Evolutionary conservation across 345 rosid species (phyloP).

Genomic region (Pseudoturritis turrita): DNA sequence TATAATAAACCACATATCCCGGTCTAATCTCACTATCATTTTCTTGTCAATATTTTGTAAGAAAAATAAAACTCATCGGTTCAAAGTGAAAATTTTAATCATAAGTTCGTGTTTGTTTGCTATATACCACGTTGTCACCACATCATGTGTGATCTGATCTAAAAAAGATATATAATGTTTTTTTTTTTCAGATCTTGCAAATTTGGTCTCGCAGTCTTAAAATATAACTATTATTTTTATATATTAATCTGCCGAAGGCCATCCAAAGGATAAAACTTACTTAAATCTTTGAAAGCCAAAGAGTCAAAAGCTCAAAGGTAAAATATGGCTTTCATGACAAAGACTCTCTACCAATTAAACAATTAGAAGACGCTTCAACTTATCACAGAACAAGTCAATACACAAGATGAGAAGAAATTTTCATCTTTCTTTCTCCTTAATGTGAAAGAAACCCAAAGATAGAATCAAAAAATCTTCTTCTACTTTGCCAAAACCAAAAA

Average conservation of each 20-base stretch:
- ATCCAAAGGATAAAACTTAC: constrained; percentile 8
- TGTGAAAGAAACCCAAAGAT: neutral
- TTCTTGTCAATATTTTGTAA: neutral
- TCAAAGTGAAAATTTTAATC: neutral
- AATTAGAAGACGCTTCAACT: constrained; percentile 18
- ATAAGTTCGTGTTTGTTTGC: neutral
- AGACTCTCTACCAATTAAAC: constrained; percentile 25
- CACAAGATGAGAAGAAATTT: constrained; percentile 3
- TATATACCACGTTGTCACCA: neutral
- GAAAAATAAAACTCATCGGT: neutral
- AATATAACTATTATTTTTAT: neutral
- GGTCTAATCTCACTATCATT: neutral
- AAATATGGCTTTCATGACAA: constrained; percentile 28
- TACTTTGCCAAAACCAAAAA: neutral
- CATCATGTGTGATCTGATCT: neutral
- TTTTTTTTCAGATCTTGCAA: neutral
- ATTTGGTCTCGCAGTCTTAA: neutral
- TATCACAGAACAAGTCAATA: constrained; percentile 25
- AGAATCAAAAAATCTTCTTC: constrained; percentile 4
- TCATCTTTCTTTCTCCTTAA: constrained; percentile 19
- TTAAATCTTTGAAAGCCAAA: constrained; percentile 17
- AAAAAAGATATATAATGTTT: no score
- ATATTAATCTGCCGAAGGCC: neutral
- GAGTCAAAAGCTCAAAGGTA: constrained; percentile 27
- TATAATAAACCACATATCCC: neutral